Base-by-base conservation (phyloP, 441 rosid genomes). In the Arabidopsis lyrata region DNA sequence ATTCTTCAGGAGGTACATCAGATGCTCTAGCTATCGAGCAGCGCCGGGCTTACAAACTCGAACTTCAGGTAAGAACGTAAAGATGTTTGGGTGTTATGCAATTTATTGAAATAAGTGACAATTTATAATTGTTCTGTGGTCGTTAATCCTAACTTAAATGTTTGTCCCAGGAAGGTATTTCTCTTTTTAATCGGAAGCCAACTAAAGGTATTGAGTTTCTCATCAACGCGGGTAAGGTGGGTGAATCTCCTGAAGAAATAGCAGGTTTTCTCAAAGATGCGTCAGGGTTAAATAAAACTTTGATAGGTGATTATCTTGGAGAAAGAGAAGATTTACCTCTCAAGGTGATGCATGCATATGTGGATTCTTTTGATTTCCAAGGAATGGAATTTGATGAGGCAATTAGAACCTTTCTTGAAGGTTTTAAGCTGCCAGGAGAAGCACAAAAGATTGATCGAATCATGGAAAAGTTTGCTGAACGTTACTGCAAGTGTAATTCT, bases 341-440 rank as follows among this genome's bases (percentile, higher is more conserved):
- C 55, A 96, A 93, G 82, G 98, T 96, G 73, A 93, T 96, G 99
- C 97, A 96, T 81, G 93, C 98, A 53, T 96, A 93, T 75, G 97
- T 90, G 66, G 97, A 96, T 79, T 96, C 96, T 66, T 96, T 92
- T 79, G 93, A 96, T 50, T 93, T 96, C 75, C 88, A 85, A 83
- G 90, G 81, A 73, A 84, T 90, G 96, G 92, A 91, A 68, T 96
- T 96, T 84, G 99, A 96, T 68, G 97, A 96, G 84, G 97, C 99
- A 69, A 92, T 96, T 52, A 87, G 98, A 77, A 77, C 79, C 82
- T 88, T 93, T 77, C 82, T 96, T 41, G 91, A 81, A 78, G 97
- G 98, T 69, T 96, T 96, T 82, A 90, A 98, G 80, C 83, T 96
- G 85, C 99, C 99, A 12, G 99, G 99, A 72, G 99, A 96, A 85